phyloP scores from a whole-genome alignment of 176 grass and related monocot species.

The Elymus sibiricus region DNA sequence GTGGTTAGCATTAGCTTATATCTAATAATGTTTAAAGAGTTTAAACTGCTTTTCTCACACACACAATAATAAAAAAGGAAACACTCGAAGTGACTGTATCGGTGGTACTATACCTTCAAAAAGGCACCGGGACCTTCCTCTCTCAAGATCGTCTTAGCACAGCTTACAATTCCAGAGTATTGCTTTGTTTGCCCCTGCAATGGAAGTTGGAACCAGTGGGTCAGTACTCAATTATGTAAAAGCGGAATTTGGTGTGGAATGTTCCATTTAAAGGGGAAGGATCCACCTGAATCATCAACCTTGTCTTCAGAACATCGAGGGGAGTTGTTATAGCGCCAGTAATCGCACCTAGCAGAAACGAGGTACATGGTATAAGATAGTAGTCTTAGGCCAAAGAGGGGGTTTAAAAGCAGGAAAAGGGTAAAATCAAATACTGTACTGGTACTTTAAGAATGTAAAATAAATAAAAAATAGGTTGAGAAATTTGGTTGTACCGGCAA shows the following conservation, averaged over 20 bases:
- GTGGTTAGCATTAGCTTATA: not conserved
- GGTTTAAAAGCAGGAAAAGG: not conserved
- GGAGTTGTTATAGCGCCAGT: conserved; percentile 94
- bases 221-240: not conserved
- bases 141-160: conserved; percentile 74
- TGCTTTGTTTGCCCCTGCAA: conserved; percentile 63
- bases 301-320: conserved; percentile 93
- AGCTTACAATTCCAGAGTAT: conserved; percentile 67
- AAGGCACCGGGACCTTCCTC: conserved; percentile 82
- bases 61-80: not conserved
- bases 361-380: not conserved
- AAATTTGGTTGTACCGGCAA: conserved; percentile 57
- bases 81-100: not conserved
- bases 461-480: not conserved
- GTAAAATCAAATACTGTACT: not conserved
- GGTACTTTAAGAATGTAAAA: not conserved
- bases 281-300: conserved; percentile 93
- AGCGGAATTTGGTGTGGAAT: not conserved
- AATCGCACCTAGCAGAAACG: conserved; percentile 57
- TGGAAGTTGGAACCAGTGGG: not conserved
- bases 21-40: not conserved
- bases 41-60: not conserved
- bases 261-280: not conserved
- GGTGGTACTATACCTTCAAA: conserved; percentile 51
- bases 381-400: not conserved